These are phyloP conservation scores for Blastocladiella emersonii DNA, from an alignment of 371 early-diverging fungal genomes.

Conservation along the genomic window DNA sequence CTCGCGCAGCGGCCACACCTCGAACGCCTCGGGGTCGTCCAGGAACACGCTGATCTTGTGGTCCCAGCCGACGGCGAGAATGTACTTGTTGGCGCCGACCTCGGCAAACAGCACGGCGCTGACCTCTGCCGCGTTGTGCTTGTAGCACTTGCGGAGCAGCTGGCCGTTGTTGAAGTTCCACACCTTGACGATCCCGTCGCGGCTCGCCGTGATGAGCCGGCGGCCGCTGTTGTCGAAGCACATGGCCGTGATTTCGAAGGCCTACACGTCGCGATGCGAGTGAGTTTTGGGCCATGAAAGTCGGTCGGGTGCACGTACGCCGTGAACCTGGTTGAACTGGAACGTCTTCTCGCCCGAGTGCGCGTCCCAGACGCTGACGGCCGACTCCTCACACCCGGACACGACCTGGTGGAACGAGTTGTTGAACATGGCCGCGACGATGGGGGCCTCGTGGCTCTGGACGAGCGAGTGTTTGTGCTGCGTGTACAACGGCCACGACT, in stretches of 20 bases:
- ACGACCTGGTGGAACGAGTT: slow-evolving; percentile 39
- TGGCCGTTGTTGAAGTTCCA: slow-evolving; percentile 49
- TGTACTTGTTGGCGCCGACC: slow-evolving; percentile 32
- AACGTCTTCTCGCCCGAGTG: slow-evolving; percentile 32
- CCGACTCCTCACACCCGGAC: slow-evolving; percentile 31
- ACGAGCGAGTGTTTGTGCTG: slow-evolving; percentile 21
- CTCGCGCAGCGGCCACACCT: slow-evolving; percentile 23
- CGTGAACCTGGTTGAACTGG: slow-evolving; percentile 34
- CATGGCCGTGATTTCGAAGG: slow-evolving; percentile 35
- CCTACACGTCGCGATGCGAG: slow-evolving; percentile 9
- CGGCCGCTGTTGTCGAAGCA: slow-evolving; percentile 34
- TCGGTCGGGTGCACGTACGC: slow-evolving; percentile 11
- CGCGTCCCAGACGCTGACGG: slow-evolving; percentile 33
- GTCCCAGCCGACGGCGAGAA: slow-evolving; percentile 39
- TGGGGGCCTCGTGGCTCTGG: slow-evolving; percentile 25
- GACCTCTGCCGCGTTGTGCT: slow-evolving; percentile 21
- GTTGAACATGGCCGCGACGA: slow-evolving; percentile 37
- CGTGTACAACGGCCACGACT: slow-evolving; percentile 32
- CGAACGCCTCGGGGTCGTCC: slow-evolving; percentile 29
- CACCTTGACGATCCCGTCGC: slow-evolving; percentile 35
- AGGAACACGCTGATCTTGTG: slow-evolving; percentile 28
- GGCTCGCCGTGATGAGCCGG: slow-evolving; percentile 32
- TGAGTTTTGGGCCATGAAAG: background rate
- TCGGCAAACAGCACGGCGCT: slow-evolving; percentile 33
- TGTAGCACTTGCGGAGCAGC: slow-evolving; percentile 30